Conservation (phyloP, 2,329 filamentous ascomycete species). For the Microcyclosporella mali region DNA sequence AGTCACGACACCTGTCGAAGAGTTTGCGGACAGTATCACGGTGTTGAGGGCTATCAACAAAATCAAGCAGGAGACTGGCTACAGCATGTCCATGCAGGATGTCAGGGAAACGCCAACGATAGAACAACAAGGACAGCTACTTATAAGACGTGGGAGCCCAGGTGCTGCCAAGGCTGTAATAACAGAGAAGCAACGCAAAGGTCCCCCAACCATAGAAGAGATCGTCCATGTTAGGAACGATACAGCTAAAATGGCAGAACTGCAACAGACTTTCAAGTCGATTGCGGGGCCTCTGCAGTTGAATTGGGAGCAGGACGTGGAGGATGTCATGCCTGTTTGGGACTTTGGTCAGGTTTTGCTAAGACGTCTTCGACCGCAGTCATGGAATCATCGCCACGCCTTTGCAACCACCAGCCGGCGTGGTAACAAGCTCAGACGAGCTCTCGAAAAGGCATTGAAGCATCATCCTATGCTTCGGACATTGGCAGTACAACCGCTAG, state of each 20-base stretch:
- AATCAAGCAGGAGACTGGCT: neutral
- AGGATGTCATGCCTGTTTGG: constrained; percentile 9
- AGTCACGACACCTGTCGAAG: neutral
- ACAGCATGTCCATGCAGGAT: neutral
- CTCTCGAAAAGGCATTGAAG: constrained; percentile 5
- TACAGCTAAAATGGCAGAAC: too few species aligned
- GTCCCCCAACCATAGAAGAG: too few species aligned
- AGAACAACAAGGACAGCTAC: neutral
- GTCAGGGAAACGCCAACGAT: neutral
- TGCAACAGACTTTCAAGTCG: too few species aligned
- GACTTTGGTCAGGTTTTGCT: constrained; percentile 7
- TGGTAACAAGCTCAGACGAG: neutral
- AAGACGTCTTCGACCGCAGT: constrained; percentile 6
- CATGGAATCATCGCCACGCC: constrained; percentile 8
- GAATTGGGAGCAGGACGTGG: constrained; percentile 9
- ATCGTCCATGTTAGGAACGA: too few species aligned
- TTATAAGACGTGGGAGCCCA: neutral
- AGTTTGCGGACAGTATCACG: too few species aligned
- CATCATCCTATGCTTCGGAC: constrained; percentile 7
- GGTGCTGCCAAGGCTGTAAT: neutral
- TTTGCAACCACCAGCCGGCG: neutral
- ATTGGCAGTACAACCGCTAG: neutral
- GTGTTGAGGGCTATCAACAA: neutral
- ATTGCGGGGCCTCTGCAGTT: too few species aligned
- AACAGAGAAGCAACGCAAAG: too few species aligned